Base-by-base conservation (phyloP, 1,284 basidiomycete species). In the Pholiota adiposa region DNA sequence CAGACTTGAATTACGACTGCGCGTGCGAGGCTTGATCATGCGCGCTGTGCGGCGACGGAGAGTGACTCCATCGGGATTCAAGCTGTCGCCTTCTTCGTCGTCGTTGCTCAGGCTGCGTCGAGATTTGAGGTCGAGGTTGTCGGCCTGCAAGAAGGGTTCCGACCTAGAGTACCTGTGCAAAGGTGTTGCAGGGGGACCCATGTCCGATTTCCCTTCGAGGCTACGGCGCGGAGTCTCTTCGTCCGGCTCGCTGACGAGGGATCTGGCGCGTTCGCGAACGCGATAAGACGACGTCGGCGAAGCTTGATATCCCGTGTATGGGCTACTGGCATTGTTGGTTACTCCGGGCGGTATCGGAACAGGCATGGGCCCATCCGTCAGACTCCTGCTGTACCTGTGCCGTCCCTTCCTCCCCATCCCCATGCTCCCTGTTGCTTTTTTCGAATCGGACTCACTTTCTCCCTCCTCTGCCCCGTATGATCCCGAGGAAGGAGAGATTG, bases 351-450 rank as follows among this genome's bases (percentile, higher is more conserved):
- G 66, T 3, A 46, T 48, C 21, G 81, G 81, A 18, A 82, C 63
- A 18, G 80, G 76, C 33, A 76, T 67, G 6, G 81, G 79, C 2
- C 62, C 56, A 27, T 75, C 77, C 4, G 74, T 79, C 33, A 80
- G 60, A 57, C 79, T 80, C 33, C 75, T 66, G 61, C 76, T 80
- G 58, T 81, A 80, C 12, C 77, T 69, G 65, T 82, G 81, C 29
- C 50, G 38, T 8, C 38, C 40, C n/a, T 49, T 34, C 41, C 48
- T 51, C 7, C 48, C 36, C 34, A 51, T 29, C 5, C 36, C 50
- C 38, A 44, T 51, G 38, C 38, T 57, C 21, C 55, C 52, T n/a
- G 18, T 62, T 51, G 50, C 41, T 49, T 27, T 53, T 23, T 41
- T 43, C 41, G 2, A 21, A n/a, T n/a, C 18, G n/a, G 31, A 31